Evolutionary conservation across 495 filamentous ascomycete genomes (phyloP).

Genomic region (Talaromyces wortmannii): DNA sequence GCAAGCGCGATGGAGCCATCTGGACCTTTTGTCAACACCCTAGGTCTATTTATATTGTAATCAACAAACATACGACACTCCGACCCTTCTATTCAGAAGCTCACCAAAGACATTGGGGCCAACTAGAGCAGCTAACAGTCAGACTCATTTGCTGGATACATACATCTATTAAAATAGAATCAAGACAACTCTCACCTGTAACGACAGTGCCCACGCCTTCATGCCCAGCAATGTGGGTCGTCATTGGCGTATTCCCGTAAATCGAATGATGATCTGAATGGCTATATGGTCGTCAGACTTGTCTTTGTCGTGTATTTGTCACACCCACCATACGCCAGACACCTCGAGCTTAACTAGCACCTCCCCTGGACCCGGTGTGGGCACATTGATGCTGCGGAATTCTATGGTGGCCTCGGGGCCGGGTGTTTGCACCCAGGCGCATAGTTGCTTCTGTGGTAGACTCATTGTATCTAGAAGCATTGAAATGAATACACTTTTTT

Average conservation of each 20-base stretch:
- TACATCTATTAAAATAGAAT: background rate
- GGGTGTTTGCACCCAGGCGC: background rate
- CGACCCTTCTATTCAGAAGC: background rate
- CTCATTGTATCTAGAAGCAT: background rate
- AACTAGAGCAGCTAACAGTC: background rate
- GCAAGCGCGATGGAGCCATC: conserved; percentile 40
- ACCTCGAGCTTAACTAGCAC: conserved; percentile 34
- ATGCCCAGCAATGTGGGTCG: conserved; percentile 37
- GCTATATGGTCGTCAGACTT: background rate
- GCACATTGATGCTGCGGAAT: conserved; percentile 13
- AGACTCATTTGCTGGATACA: background rate
- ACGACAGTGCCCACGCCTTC: conserved; percentile 36
- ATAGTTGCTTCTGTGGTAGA: background rate
- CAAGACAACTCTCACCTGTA: conserved; percentile 12
- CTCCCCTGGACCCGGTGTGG: conserved; percentile 24
- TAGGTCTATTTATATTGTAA: background rate
- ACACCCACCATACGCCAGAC: conserved; percentile 27
- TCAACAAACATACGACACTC: conserved; percentile 1
- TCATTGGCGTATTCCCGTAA: conserved; percentile 38
- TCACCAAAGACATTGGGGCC: background rate
- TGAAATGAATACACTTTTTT: background rate
- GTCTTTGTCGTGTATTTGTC: background rate
- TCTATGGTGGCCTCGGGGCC: conserved; percentile 2
- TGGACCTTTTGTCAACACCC: conserved; percentile 6
- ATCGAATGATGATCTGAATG: conserved; percentile 39